A percentile compares a stretch with the other conserved stretches of the same genome.
These are phyloP conservation scores for Biancaea sappan DNA, from an alignment of 306 rosid genomes.

Conservation along the genomic window DNA sequence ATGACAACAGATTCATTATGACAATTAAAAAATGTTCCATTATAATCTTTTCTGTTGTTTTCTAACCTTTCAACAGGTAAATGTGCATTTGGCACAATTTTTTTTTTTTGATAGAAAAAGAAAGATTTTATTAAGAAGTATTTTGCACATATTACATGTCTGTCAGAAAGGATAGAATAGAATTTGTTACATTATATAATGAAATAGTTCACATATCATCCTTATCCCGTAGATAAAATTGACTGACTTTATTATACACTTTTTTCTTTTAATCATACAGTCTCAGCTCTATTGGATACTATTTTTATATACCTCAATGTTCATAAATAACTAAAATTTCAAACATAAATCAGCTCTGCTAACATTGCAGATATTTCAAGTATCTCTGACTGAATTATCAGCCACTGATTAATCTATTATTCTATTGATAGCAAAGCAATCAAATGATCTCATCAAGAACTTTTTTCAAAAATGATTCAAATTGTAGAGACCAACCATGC, in stretches of 20 bases:
- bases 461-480: neutral
- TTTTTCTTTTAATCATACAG: neutral
- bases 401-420: neutral
- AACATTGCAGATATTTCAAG: neutral
- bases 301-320: neutral
- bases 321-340: neutral
- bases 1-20: slow-evolving; percentile 13
- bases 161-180: neutral
- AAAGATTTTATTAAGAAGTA: no score
- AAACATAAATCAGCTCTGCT: neutral
- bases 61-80: slow-evolving; percentile 1
- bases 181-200: neutral
- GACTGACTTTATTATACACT: neutral
- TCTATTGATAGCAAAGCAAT: neutral
- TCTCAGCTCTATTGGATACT: neutral
- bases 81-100: neutral
- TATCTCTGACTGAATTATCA: neutral
- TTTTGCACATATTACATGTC: neutral
- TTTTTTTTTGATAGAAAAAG: no score
- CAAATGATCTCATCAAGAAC: neutral
- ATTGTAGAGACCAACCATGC: neutral
- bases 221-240: neutral
- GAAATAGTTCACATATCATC: neutral
- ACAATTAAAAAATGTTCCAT: neutral
- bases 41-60: neutral